These are phyloP conservation scores for Wallacemonas collosoma DNA, from an alignment of 208 protist genomes.

Conservation along the genomic window DNA sequence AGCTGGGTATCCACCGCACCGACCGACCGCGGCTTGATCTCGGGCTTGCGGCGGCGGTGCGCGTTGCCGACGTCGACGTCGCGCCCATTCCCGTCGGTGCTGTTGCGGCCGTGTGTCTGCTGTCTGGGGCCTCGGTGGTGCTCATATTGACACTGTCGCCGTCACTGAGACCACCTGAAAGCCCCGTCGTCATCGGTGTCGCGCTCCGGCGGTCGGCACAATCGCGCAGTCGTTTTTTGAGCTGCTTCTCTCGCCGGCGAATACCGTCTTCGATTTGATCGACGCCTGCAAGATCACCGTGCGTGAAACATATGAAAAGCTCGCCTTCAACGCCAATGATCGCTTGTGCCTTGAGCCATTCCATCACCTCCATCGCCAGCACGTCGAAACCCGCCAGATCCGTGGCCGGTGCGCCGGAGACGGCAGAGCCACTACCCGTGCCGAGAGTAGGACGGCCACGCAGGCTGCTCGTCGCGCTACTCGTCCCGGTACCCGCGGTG, in stretches of 20 bases:
- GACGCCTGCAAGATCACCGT: conserved; percentile 42
- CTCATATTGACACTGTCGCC: background rate
- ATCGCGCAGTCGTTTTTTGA: conserved; percentile 8
- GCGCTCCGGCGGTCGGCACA: background rate
- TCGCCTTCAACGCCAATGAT: conserved; percentile 55
- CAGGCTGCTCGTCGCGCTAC: background rate
- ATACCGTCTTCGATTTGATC: background rate
- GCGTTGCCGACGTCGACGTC: too few species aligned
- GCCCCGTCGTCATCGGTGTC: background rate
- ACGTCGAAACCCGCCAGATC: conserved; percentile 46
- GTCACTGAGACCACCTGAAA: background rate
- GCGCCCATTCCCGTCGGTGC: background rate
- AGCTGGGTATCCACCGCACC: conserved; percentile 17
- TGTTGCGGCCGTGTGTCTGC: too few species aligned
- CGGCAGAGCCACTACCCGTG: too few species aligned
- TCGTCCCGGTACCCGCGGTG: background rate
- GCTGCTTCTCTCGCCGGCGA: background rate
- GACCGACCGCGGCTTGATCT: background rate
- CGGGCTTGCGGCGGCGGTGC: background rate
- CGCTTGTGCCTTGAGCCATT: conserved; percentile 63
- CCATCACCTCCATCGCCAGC: conserved; percentile 69
- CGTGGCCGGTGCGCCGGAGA: background rate
- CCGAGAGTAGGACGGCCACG: background rate
- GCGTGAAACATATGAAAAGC: conserved; percentile 68
- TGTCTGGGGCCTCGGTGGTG: background rate